These are phyloP conservation scores for Suhomyces vadensis DNA, from an alignment of 805 yeast species.

Conservation along the genomic window DNA sequence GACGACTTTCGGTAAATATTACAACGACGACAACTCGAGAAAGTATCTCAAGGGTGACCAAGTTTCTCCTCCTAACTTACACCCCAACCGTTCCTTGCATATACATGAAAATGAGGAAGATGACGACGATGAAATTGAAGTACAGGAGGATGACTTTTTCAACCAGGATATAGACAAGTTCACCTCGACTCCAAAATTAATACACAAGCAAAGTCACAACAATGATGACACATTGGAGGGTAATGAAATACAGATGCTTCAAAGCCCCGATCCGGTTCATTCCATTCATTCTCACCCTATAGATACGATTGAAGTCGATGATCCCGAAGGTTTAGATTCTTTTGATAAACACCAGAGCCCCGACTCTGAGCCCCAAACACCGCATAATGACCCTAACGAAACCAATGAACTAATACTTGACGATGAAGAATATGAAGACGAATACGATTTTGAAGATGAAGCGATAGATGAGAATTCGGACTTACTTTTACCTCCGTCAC, in stretches of 20 bases:
- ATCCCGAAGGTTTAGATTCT: conserved; percentile 6
- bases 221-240: background rate
- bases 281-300: background rate
- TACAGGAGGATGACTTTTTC: background rate
- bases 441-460: conserved; percentile 12
- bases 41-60: conserved; percentile 1
- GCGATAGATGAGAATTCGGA: conserved; percentile 40
- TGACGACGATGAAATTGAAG: conserved; percentile 5
- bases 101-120: conserved; percentile 12
- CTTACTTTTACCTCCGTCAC: conserved; percentile 53
- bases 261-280: conserved; percentile 1
- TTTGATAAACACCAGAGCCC: background rate
- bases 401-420: background rate
- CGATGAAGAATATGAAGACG: conserved; percentile 8
- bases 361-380: background rate
- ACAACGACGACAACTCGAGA: conserved; percentile 19
- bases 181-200: conserved; percentile 6
- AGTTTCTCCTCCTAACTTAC: conserved; percentile 2
- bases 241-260: background rate
- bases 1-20: conserved; percentile 30
- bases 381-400: conserved; percentile 3
- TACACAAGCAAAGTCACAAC: background rate
- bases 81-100: conserved; percentile 12
- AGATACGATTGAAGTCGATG: conserved; percentile 5
- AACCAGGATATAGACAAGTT: background rate